Conservation (phyloP, 306 rosid species). For the Trichosanthes truncata region DNA sequence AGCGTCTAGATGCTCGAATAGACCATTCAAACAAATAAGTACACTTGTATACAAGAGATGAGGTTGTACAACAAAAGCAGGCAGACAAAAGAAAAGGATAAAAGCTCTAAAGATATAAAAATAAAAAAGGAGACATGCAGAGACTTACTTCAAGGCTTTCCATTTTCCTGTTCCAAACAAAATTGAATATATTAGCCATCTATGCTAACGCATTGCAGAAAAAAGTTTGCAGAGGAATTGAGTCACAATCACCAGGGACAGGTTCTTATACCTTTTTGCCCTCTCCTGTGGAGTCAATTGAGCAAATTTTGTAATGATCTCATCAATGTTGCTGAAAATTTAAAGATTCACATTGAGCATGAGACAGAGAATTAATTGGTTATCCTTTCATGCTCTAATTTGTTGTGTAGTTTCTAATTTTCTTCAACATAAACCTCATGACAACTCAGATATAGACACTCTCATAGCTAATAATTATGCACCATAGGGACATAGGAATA, state of each 20-base stretch:
- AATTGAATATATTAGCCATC: background rate
- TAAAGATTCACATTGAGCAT: background rate
- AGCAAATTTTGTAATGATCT: constrained; percentile 63
- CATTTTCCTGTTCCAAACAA: constrained; percentile 52
- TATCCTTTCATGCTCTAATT: background rate
- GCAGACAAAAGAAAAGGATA: background rate
- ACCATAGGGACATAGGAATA: background rate
- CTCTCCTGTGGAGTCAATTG: constrained; percentile 78
- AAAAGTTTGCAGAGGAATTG: background rate
- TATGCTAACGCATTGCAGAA: background rate
- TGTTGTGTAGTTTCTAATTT: background rate
- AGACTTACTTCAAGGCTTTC: constrained; percentile 79
- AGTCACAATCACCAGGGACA: background rate
- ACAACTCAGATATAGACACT: background rate
- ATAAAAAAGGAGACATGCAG: background rate
- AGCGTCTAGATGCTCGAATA: constrained; percentile 51
- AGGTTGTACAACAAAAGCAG: background rate
- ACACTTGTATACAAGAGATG: background rate
- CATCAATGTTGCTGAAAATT: constrained; percentile 44
- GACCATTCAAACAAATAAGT: constrained; percentile 11
- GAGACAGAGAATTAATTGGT: background rate
- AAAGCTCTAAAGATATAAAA: background rate
- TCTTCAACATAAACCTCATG: background rate
- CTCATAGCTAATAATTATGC: background rate
- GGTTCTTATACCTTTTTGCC: constrained; percentile 47